phyloP scores from a whole-genome alignment of 2,329 filamentous ascomycete species.

The Cryphonectria radicalis region DNA sequence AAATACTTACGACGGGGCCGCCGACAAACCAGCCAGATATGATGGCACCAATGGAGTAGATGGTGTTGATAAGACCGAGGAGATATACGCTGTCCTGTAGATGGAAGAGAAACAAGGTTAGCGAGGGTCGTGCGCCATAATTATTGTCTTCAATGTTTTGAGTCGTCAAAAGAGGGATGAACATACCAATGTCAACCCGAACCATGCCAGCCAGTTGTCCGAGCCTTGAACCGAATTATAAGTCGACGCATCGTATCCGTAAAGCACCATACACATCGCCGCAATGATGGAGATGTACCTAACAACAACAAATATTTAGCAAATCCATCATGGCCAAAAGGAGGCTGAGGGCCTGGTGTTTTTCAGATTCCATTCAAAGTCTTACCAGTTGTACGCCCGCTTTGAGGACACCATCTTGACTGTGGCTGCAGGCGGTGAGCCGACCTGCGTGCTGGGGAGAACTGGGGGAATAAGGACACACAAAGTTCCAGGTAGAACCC shows the following conservation, averaged over 20 bases:
- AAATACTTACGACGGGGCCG: slow-evolving; percentile 56
- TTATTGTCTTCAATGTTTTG: neutral
- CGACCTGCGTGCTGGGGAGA: slow-evolving; percentile 15
- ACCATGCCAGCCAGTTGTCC: slow-evolving; percentile 67
- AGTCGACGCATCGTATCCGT: slow-evolving; percentile 75
- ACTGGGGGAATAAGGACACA: neutral
- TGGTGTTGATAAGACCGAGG: slow-evolving; percentile 63
- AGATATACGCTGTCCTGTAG: slow-evolving; percentile 39
- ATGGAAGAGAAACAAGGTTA: neutral
- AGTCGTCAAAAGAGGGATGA: neutral
- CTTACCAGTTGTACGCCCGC: slow-evolving; percentile 37
- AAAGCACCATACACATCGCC: slow-evolving; percentile 75
- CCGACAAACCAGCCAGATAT: slow-evolving; percentile 72
- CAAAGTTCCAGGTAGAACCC: neutral
- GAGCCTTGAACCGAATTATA: slow-evolving; percentile 75
- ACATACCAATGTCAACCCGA: slow-evolving; percentile 51
- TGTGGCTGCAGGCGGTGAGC: slow-evolving; percentile 21
- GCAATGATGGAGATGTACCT: slow-evolving; percentile 73
- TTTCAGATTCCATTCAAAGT: no score
- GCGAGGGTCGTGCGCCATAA: neutral
- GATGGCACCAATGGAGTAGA: slow-evolving; percentile 73
- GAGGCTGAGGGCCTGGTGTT: neutral
- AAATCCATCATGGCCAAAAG: no score
- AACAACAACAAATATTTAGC: neutral
- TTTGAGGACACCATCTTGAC: slow-evolving; percentile 35